A percentile compares a stretch with the other conserved stretches of the same genome.
Evolutionary conservation across 306 rosid species (phyloP).

Genomic region (Cucurbita moschata): DNA sequence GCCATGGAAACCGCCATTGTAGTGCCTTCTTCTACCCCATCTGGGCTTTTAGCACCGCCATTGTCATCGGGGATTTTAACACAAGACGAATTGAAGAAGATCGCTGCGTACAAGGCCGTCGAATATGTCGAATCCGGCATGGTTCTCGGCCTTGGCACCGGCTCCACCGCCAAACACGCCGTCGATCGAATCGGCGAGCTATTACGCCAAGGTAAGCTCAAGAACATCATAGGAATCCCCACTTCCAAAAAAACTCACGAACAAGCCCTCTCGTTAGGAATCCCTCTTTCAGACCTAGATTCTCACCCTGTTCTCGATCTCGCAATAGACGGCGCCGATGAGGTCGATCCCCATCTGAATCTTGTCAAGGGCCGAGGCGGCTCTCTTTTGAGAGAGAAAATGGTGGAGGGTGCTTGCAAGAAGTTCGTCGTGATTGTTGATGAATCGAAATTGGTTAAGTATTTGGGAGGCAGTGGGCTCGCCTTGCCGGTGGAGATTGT

Average conservation of each 20-base stretch:
- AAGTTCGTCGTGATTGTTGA: constrained; percentile 71
- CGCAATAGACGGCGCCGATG: constrained; percentile 88
- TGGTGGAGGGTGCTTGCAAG: constrained; percentile 66
- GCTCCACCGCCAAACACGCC: constrained; percentile 79
- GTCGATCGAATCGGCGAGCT: constrained; percentile 73
- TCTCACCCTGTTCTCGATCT: constrained; percentile 56
- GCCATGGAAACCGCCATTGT: constrained; percentile 50
- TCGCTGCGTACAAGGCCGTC: constrained; percentile 84
- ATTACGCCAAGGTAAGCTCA: constrained; percentile 47
- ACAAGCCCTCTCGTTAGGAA: constrained; percentile 54
- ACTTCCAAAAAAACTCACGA: constrained; percentile 66
- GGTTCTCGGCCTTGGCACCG: constrained; percentile 85
- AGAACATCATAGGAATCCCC: constrained; percentile 58
- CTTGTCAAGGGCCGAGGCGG: constrained; percentile 86
- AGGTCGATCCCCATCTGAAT: constrained; percentile 61
- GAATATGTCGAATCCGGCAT: constrained; percentile 76
- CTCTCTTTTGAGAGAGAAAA: constrained; percentile 64
- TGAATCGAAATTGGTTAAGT: constrained; percentile 57
- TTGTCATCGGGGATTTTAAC: constrained; percentile 29
- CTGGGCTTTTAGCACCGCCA: constrained; percentile 8
- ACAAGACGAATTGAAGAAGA: constrained; percentile 76
- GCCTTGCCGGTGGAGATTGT: constrained; percentile 84
- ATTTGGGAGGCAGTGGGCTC: constrained; percentile 55
- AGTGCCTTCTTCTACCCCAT: constrained; percentile 27
- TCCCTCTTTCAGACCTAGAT: constrained; percentile 67